Percentiles rank a stretch among this genome's conserved stretches.
Evolutionary conservation across 495 filamentous ascomycete species (phyloP).

Genomic region (Schizothecium vesticola): DNA sequence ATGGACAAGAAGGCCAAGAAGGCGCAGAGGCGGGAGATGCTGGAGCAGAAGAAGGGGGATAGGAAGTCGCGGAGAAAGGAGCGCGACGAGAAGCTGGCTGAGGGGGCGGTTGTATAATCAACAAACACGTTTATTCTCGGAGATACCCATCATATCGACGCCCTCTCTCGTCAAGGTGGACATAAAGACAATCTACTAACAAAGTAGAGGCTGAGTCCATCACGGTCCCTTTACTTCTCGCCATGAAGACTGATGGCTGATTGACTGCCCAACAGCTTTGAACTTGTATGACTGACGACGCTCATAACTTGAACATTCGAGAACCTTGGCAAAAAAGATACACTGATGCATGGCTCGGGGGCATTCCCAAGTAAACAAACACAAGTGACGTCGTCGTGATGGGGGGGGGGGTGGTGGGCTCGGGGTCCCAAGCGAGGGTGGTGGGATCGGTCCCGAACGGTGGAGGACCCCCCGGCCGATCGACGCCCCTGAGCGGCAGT

Average conservation of each 20-base stretch:
- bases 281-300: too few relatives aligned
- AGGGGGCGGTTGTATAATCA: background rate
- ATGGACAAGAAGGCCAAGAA: conserved; percentile 49
- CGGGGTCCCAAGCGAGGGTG: background rate
- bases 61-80: conserved; percentile 28
- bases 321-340: too few relatives aligned
- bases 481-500: background rate
- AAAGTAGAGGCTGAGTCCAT: too few relatives aligned
- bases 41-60: conserved; percentile 24
- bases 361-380: background rate
- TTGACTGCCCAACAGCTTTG: background rate
- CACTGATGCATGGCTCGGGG: too few relatives aligned
- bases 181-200: too few relatives aligned
- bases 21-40: conserved; percentile 41
- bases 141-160: background rate
- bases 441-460: background rate
- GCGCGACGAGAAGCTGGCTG: conserved; percentile 22
- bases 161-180: too few relatives aligned
- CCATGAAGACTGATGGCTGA: too few relatives aligned
- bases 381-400: background rate
- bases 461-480: background rate
- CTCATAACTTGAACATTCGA: too few relatives aligned
- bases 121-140: background rate
- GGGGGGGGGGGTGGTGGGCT: background rate
- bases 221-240: too few relatives aligned